Evolutionary conservation across 768 basidiomycete species (phyloP).

Genomic region (Lactifluus subvellereus): DNA sequence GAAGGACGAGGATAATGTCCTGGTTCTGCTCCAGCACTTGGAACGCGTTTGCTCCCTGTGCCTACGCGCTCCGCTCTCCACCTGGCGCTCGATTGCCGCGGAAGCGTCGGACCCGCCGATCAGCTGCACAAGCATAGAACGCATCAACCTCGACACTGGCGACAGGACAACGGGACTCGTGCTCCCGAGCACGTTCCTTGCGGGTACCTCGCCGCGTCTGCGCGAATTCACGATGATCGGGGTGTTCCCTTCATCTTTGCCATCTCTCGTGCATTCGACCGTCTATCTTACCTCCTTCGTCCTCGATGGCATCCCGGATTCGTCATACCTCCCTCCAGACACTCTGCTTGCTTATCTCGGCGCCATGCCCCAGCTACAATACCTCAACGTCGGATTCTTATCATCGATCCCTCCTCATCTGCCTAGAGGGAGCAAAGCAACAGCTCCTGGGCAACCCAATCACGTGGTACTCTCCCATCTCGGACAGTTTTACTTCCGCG

Average conservation of each 20-base stretch:
- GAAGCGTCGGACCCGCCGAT: not conserved
- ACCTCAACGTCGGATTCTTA: conserved; percentile 3
- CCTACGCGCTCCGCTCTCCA: not conserved
- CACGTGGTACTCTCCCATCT: too few relatives aligned
- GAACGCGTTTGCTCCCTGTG: not conserved
- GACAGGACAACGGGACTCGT: not conserved
- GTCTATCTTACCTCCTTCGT: not conserved
- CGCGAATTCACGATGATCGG: not conserved
- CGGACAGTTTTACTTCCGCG: too few relatives aligned
- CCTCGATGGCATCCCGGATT: conserved; percentile 3
- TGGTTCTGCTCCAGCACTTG: not conserved
- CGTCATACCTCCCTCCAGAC: not conserved
- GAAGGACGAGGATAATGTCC: too few relatives aligned
- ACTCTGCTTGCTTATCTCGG: not conserved
- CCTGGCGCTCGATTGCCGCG: not conserved
- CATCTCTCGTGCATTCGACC: not conserved
- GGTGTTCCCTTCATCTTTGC: not conserved
- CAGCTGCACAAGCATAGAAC: conserved; percentile 1
- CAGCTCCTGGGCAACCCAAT: too few relatives aligned
- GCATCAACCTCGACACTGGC: conserved; percentile 1
- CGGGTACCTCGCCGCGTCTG: not conserved
- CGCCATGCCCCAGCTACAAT: not conserved
- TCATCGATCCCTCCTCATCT: not conserved
- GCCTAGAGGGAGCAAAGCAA: not conserved
- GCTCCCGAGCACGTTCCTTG: not conserved